Evolutionary conservation across 1,284 basidiomycete species (phyloP).

Genomic region (Phenoliferia sp.): DNA sequence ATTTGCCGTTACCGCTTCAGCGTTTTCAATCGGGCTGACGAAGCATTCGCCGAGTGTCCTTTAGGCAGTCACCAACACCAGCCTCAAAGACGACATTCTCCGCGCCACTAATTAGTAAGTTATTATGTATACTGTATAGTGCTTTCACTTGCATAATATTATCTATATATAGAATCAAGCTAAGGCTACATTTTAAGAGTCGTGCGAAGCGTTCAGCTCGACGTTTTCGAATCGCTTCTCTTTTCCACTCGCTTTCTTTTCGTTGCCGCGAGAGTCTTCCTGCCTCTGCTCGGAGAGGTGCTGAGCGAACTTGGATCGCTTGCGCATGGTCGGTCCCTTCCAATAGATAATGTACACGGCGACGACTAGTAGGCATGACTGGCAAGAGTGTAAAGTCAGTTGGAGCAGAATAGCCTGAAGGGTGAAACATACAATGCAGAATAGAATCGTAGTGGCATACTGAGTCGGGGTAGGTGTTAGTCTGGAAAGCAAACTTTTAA

Average conservation of each 20-base stretch:
- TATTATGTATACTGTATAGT: too few species aligned
- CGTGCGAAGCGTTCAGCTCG: too few species aligned
- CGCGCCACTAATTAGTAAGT: too few species aligned
- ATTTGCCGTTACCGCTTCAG: too few species aligned
- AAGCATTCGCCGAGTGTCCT: too few species aligned
- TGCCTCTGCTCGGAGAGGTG: constrained; percentile 41
- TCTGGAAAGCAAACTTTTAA: not conserved
- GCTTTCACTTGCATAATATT: too few species aligned
- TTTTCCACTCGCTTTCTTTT: constrained; percentile 13
- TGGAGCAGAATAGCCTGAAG: constrained; percentile 40
- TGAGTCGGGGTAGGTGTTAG: constrained; percentile 8
- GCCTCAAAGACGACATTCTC: too few species aligned
- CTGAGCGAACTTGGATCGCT: constrained; percentile 44
- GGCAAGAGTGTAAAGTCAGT: not conserved
- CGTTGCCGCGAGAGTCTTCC: constrained; percentile 11
- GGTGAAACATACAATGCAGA: constrained; percentile 42
- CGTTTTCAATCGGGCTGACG: too few species aligned
- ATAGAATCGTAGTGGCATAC: constrained; percentile 45
- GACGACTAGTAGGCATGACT: too few species aligned
- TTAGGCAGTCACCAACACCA: too few species aligned
- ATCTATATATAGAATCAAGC: not conserved
- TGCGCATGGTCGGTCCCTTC: constrained; percentile 43
- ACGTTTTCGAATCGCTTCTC: constrained; percentile 1
- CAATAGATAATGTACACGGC: constrained; percentile 47
- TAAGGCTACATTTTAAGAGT: not conserved